These are phyloP conservation scores for Fusarium pseudograminearum DNA, from an alignment of 2,329 filamentous ascomycete genomes.

Conservation along the genomic window DNA sequence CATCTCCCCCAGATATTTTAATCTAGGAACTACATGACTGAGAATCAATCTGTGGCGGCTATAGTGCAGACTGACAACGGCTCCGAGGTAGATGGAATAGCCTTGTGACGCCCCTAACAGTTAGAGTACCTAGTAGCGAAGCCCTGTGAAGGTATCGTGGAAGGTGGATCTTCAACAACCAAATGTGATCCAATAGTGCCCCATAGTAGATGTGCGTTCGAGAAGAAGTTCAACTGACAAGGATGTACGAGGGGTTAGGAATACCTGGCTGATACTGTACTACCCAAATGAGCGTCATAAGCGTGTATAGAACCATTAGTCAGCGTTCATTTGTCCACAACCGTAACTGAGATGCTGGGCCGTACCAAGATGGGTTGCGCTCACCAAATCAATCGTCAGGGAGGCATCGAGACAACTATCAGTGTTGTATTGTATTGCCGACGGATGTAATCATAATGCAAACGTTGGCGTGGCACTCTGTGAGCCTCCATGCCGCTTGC, in stretches of 20 bases:
- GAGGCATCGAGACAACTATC: not conserved
- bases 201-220: constrained; percentile 17
- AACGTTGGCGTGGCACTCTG: not conserved
- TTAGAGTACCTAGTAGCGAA: not conserved
- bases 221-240: constrained; percentile 31
- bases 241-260: constrained; percentile 5
- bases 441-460: not conserved
- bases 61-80: not conserved
- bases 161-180: constrained; percentile 42
- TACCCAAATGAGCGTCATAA: constrained; percentile 1
- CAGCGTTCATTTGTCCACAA: constrained; percentile 39
- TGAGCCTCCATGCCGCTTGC: not conserved
- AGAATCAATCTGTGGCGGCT: constrained; percentile 27
- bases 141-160: constrained; percentile 25
- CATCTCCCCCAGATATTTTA: constrained; percentile 37
- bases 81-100: not conserved
- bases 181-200: constrained; percentile 36
- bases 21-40: constrained; percentile 25
- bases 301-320: constrained; percentile 11
- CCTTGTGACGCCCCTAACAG: not conserved
- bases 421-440: not conserved
- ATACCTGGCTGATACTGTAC: not conserved
- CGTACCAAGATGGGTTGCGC: constrained; percentile 13
- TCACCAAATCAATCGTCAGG: not conserved
- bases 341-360: constrained; percentile 7